Evolutionary conservation across 495 filamentous ascomycete species (phyloP).

Genomic region (Penicillium cinerascens): DNA sequence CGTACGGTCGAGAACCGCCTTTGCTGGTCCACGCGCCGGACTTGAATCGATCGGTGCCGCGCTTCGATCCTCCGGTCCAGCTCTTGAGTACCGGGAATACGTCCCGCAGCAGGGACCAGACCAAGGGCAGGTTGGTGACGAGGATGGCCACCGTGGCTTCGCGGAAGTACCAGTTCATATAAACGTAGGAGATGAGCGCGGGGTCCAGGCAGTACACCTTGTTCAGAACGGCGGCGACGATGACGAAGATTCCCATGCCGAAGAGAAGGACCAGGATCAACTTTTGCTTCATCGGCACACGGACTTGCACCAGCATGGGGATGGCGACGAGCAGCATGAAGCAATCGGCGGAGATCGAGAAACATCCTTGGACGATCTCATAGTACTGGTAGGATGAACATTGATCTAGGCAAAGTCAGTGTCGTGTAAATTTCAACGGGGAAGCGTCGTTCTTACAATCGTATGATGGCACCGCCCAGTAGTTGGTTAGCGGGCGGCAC

Average conservation of each 20-base stretch:
- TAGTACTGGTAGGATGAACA: constrained; percentile 52
- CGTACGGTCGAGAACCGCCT: constrained; percentile 36
- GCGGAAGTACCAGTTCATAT: constrained; percentile 71
- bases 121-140: constrained; percentile 62
- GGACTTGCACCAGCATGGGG: constrained; percentile 56
- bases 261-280: constrained; percentile 50
- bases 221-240: constrained; percentile 60
- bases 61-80: constrained; percentile 44
- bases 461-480: constrained; percentile 54
- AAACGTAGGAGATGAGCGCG: constrained; percentile 46
- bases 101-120: constrained; percentile 60
- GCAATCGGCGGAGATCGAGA: constrained; percentile 65
- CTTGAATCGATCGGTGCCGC: constrained; percentile 36
- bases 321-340: constrained; percentile 63
- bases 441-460: constrained; percentile 19
- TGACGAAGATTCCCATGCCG: constrained; percentile 64
- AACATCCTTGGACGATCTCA: constrained; percentile 48
- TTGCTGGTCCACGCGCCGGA: constrained; percentile 37
- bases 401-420: constrained; percentile 29
- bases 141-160: constrained; percentile 63
- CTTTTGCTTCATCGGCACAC: constrained; percentile 55
- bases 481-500: constrained; percentile 57
- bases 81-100: constrained; percentile 52
- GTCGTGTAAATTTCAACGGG: background rate
- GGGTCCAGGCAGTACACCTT: constrained; percentile 65